Conservation (phyloP, 2,329 filamentous ascomycete genomes). For the Colletotrichum tropicicola region DNA sequence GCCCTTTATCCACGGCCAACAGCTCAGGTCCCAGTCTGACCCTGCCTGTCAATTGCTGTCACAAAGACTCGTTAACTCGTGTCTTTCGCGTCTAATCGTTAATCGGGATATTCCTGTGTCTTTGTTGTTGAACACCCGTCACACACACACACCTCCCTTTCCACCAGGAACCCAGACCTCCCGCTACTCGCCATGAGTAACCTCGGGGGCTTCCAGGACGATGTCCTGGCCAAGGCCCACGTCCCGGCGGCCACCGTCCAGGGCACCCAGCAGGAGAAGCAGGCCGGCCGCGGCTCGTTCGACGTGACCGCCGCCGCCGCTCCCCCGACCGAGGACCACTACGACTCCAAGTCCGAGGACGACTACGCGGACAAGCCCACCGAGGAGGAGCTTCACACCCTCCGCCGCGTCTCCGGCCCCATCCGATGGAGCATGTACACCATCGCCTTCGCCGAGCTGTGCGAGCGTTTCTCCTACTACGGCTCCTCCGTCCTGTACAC, state of each 20-base stretch:
- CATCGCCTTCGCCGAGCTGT: slow-evolving; percentile 77
- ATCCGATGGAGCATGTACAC: slow-evolving; percentile 74
- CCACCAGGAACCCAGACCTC: not conserved
- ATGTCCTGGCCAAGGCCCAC: slow-evolving; percentile 34
- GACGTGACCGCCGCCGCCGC: slow-evolving; percentile 34
- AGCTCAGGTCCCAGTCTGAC: slow-evolving; percentile 17
- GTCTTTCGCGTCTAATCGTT: slow-evolving; percentile 13
- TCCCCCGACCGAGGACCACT: slow-evolving; percentile 31
- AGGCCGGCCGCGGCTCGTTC: slow-evolving; percentile 33
- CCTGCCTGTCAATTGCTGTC: slow-evolving; percentile 24
- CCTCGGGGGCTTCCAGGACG: slow-evolving; percentile 29
- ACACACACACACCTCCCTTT: not conserved
- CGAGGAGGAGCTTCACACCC: slow-evolving; percentile 67
- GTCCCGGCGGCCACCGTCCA: slow-evolving; percentile 30
- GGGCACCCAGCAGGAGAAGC: slow-evolving; percentile 32
- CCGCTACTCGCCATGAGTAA: slow-evolving; percentile 29
- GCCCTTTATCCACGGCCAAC: slow-evolving; percentile 14
- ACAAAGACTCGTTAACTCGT: slow-evolving; percentile 29
- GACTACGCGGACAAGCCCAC: slow-evolving; percentile 57
- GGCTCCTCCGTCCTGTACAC: slow-evolving; percentile 75
- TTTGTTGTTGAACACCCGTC: not conserved
- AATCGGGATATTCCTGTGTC: not conserved
- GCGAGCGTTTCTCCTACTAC: slow-evolving; percentile 83
- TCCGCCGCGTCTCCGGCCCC: slow-evolving; percentile 70
- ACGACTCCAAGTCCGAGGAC: slow-evolving; percentile 37